Conservation (phyloP, 371 early-diverging fungal species). For the Mucor plumbeus region DNA sequence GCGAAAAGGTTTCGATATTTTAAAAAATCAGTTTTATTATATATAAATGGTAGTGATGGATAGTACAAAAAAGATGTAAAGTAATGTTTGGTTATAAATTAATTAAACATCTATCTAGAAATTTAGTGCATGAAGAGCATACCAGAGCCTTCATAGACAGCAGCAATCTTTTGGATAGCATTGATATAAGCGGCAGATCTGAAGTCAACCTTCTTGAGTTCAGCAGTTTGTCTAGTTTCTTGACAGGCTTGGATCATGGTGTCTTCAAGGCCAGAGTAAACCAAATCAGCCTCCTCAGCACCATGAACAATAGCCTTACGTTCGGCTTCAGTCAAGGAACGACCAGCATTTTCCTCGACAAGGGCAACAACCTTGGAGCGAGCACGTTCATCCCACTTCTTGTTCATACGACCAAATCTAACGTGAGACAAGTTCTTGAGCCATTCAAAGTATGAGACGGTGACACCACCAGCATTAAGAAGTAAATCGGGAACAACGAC, state of each 20-base stretch:
- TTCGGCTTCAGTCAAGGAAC: constrained; percentile 67
- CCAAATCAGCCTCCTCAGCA: constrained; percentile 90
- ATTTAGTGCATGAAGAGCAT: constrained; percentile 73
- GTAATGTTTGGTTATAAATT: background rate
- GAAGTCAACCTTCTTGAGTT: constrained; percentile 75
- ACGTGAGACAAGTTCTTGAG: constrained; percentile 88
- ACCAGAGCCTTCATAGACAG: constrained; percentile 79
- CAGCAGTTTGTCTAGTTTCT: constrained; percentile 60
- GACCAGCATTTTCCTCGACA: constrained; percentile 83
- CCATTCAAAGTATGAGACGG: constrained; percentile 87
- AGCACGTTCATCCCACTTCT: constrained; percentile 88
- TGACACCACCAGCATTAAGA: constrained; percentile 90
- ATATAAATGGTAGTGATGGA: constrained; percentile 2
- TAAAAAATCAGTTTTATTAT: constrained; percentile 5
- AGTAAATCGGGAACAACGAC: constrained; percentile 84
- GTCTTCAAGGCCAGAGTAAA: constrained; percentile 90
- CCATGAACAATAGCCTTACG: constrained; percentile 84
- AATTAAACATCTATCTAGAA: constrained; percentile 4
- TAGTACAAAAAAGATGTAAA: constrained; percentile 8
- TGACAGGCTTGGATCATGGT: constrained; percentile 86
- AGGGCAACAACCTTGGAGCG: constrained; percentile 76
- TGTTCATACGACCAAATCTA: constrained; percentile 91
- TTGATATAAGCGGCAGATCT: constrained; percentile 86
- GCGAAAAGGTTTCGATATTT: constrained; percentile 11
- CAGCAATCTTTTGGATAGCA: constrained; percentile 88